A percentile compares a stretch with the other conserved stretches of the same genome.
Conservation (phyloP, 345 rosid genomes). For the Pugionium cornutum region DNA sequence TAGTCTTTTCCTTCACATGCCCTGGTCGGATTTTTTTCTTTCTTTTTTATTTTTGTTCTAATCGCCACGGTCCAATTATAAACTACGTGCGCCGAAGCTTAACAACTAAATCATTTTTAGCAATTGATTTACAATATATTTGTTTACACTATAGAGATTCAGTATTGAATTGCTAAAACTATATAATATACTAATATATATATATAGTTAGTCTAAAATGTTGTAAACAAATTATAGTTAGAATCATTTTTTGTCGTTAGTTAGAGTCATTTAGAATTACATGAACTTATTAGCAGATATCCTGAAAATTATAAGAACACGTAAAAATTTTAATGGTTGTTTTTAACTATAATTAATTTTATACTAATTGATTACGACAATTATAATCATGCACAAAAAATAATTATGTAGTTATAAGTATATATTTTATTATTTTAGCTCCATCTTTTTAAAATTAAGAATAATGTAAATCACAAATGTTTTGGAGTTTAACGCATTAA, state of each 20-base stretch:
- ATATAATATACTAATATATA: too few species aligned
- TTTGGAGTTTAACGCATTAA: conserved; percentile 2
- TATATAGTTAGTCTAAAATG: background rate
- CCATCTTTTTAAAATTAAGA: background rate
- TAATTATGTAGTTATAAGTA: background rate
- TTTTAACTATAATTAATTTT: background rate
- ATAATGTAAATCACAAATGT: background rate
- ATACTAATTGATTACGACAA: background rate
- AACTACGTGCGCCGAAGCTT: conserved; percentile 6
- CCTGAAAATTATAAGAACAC: background rate
- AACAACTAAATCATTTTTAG: background rate
- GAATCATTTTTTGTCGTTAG: too few species aligned
- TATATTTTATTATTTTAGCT: background rate
- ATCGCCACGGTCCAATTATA: conserved; percentile 27
- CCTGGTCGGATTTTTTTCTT: conserved; percentile 28
- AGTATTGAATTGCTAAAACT: background rate
- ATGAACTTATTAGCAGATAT: background rate
- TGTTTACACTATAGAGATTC: too few species aligned
- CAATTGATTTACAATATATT: too few species aligned
- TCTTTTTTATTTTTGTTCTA: background rate
- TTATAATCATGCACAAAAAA: background rate
- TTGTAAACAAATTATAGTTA: background rate
- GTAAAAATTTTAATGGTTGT: background rate
- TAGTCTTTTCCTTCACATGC: conserved; percentile 39
- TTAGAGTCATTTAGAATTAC: background rate